These are phyloP conservation scores for Trametes gibbosa DNA, from an alignment of 768 basidiomycete species.

Conservation along the genomic window DNA sequence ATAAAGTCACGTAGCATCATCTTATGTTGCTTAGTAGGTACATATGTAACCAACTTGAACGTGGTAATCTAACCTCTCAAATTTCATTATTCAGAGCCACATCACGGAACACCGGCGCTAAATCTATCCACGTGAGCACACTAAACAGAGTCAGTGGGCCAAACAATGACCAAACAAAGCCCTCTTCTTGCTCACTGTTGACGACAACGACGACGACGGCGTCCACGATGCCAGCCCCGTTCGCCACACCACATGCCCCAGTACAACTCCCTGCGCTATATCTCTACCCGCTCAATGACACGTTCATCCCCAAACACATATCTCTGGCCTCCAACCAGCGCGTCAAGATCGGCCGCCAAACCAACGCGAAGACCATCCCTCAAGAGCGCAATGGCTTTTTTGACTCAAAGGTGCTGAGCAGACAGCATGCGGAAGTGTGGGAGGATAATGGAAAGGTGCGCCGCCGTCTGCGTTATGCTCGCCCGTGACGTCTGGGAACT, in stretches of 20 bases:
- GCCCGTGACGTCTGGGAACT: not conserved
- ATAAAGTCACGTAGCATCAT: too few species aligned
- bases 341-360: slow-evolving; percentile 93
- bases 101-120: not conserved
- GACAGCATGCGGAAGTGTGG: slow-evolving; percentile 99
- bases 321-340: slow-evolving; percentile 64
- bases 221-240: slow-evolving; percentile 29
- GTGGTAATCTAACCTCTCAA: too few species aligned
- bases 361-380: slow-evolving; percentile 92
- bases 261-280: slow-evolving; percentile 35
- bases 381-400: slow-evolving; percentile 95
- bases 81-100: not conserved
- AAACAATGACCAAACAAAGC: slow-evolving; percentile 22
- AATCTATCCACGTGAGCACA: slow-evolving; percentile 6
- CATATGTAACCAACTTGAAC: too few species aligned
- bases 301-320: slow-evolving; percentile 93
- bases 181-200: slow-evolving; percentile 21
- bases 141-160: slow-evolving; percentile 13
- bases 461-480: not conserved
- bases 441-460: slow-evolving; percentile 83
- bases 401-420: slow-evolving; percentile 90
- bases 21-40: too few species aligned
- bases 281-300: slow-evolving; percentile 91
- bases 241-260: slow-evolving; percentile 23
- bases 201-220: slow-evolving; percentile 26